Evolutionary conservation across 352 stramenopile genomes (phyloP), one percentile per base, ranked within the genome.

Genomic region (Globisporangium rhizosaccharum): DNA sequence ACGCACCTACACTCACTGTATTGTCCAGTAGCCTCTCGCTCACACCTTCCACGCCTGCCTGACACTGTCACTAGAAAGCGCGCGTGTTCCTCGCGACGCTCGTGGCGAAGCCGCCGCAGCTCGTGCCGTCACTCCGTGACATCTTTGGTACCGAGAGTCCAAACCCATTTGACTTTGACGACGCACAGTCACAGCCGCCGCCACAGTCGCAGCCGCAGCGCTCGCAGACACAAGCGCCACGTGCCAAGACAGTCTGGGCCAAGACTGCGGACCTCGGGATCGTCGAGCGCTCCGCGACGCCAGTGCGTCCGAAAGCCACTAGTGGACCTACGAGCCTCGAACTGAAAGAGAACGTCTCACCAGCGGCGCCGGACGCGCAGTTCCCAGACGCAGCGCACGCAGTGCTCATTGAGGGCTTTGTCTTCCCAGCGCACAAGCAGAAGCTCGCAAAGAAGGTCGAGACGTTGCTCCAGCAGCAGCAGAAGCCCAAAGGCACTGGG

Each of bases 371-470:
- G 0, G 67, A 76, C 10, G 56, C 67, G 23, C 68, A 74, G 25
- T 94, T 92, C 44, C 80, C 81, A 0, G 75, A 73, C 3, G 59
- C 65, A 6, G 53, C 75, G 25, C 79, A 94, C 26, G 79, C 82
- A 1, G 74, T 86, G 49, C 67, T 88, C 20, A 92, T 94, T 39
- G 85, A 94, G 58, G 85, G 85, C 46, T 92, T 90, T 56, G 71
- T 92, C 49, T 94, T 94, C 53, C 85, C 85, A 33, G 71, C 75
- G 45, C 85, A 94, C 70, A 94, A 94, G 62, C 58, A 79, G 26
- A 76, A 75, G 57, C 46, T 89, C 23, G 85, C 82, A 6, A 90
- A 88, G 48, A 46, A 46, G 18, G 41, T 46, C 15, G 41, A 46
- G 41, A 20, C 41, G 15, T 46, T 46, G 15, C 41, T 46, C 18